Conservation (phyloP, 1,139 yeast genomes). For the Kodamaea suecica region DNA sequence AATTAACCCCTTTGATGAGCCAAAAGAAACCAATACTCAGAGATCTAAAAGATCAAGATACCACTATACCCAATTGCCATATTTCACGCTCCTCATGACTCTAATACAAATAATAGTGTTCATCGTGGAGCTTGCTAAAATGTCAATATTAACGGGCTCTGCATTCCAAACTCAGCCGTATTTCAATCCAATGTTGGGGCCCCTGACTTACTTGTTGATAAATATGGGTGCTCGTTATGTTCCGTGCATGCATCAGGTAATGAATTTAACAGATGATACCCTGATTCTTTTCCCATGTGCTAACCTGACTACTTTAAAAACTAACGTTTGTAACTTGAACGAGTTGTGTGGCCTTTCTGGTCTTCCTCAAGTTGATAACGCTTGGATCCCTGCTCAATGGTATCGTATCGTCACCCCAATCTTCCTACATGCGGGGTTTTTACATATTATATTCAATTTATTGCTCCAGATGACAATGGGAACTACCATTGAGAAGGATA, state of each 20-base stretch:
- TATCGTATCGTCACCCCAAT: conserved; percentile 68
- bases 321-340: conserved; percentile 55
- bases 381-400: conserved; percentile 58
- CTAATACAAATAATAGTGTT: conserved; percentile 57
- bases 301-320: conserved; percentile 54
- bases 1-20: conserved; percentile 6
- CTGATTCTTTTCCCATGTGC: conserved; percentile 62
- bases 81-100: conserved; percentile 47
- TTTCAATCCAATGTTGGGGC: conserved; percentile 80
- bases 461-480: conserved; percentile 63
- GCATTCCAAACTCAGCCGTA: conserved; percentile 70
- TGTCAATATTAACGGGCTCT: conserved; percentile 61
- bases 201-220: conserved; percentile 65
- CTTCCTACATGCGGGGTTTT: conserved; percentile 73
- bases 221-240: conserved; percentile 71
- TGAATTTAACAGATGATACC: conserved; percentile 49
- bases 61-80: conserved; percentile 45
- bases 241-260: conserved; percentile 65
- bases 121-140: conserved; percentile 61
- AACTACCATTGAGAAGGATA: conserved; percentile 53
- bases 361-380: conserved; percentile 27
- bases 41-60: conserved; percentile 27
- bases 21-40: background rate
- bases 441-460: conserved; percentile 66
- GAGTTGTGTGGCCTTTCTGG: conserved; percentile 66